Percentiles rank a stretch among this genome's conserved stretches.
Evolutionary conservation across 352 stramenopile species (phyloP).

Genomic region (Thraustochytrium striatum): DNA sequence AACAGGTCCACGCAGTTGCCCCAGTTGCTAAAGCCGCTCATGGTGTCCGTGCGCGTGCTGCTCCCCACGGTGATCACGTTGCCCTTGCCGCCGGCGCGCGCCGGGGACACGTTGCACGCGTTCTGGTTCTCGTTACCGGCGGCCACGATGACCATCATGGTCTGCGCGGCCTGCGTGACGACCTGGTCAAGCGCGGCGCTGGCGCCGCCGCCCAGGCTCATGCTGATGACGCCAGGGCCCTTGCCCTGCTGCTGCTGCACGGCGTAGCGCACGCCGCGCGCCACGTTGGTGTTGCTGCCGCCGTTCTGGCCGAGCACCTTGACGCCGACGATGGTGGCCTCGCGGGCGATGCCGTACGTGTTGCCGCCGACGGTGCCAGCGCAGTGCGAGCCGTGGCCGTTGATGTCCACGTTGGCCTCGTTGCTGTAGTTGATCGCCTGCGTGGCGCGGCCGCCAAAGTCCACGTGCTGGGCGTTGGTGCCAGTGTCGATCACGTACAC

Average conservation of each 20-base stretch:
- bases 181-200: slow-evolving; percentile 26
- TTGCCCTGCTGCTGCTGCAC: slow-evolving; percentile 4
- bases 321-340: slow-evolving; percentile 45
- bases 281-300: background rate
- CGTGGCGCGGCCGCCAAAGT: slow-evolving; percentile 43
- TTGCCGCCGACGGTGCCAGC: slow-evolving; percentile 42
- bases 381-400: slow-evolving; percentile 50
- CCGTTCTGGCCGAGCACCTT: slow-evolving; percentile 34
- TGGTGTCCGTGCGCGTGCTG: background rate
- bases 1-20: slow-evolving; percentile 44
- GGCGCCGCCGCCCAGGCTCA: slow-evolving; percentile 10
- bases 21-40: slow-evolving; percentile 38
- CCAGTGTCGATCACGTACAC: slow-evolving; percentile 49
- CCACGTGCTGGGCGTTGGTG: slow-evolving; percentile 12
- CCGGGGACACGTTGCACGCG: slow-evolving; percentile 43
- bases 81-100: background rate
- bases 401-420: slow-evolving; percentile 9
- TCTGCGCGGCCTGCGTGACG: slow-evolving; percentile 12
- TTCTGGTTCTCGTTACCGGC: slow-evolving; percentile 46
- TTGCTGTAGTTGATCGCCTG: background rate
- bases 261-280: slow-evolving; percentile 28
- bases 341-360: slow-evolving; percentile 12
- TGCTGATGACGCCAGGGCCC: slow-evolving; percentile 4
- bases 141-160: slow-evolving; percentile 43
- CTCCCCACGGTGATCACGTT: slow-evolving; percentile 41